Base-by-base conservation (phyloP, 371 early-diverging fungal genomes). In the Parasitella parasitica region DNA sequence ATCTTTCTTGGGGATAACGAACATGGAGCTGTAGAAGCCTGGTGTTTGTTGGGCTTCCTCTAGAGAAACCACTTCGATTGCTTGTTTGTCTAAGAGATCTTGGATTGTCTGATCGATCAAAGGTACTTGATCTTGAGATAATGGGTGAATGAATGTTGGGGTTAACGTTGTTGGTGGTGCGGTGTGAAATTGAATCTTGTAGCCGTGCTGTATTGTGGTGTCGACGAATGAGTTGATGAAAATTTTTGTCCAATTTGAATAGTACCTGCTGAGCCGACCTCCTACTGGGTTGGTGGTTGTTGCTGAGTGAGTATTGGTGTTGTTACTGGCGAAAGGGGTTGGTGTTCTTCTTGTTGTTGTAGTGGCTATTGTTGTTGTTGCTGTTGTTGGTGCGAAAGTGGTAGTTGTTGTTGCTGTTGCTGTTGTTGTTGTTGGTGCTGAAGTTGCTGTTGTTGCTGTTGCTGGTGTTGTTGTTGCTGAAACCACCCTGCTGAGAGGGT, bases 1-100 rank as follows among this genome's bases (percentile, higher is more conserved):
- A 1, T 53, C 66, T 48, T 67, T 68, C 24, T 71, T 75, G 30
- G 63, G 69, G 5, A 75, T 69, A 1, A 70, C 68, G 55, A 74
- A 57, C 32, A 48, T 57, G 16, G 46, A 34, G 20, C 57, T 57
- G 58, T 35, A 49, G 26, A 35, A 49, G 7, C 58, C 37, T 32
- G 48, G 48, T 6, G 36, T 16, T 41, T 41, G 9, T 18, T 18
- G 4, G 4, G 12, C 41, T 41, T 41, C 20, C 15, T 24, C n/a
- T 12, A 9, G 6, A 2, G 24, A 38, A 13, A 56, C 56, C 24
- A 20, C 12, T 28, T 56, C 28, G 39, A 56, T 56, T 28, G 56
- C 56, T 28, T 9, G 3, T 18, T 56, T 56, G 5, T 6, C 4
- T 38, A 56, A 24, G n/a, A 56, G 32, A 7, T 41, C 30, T 9